phyloP scores from a whole-genome alignment of 2,329 filamentous ascomycete species.

The Didymella arachidicola region DNA sequence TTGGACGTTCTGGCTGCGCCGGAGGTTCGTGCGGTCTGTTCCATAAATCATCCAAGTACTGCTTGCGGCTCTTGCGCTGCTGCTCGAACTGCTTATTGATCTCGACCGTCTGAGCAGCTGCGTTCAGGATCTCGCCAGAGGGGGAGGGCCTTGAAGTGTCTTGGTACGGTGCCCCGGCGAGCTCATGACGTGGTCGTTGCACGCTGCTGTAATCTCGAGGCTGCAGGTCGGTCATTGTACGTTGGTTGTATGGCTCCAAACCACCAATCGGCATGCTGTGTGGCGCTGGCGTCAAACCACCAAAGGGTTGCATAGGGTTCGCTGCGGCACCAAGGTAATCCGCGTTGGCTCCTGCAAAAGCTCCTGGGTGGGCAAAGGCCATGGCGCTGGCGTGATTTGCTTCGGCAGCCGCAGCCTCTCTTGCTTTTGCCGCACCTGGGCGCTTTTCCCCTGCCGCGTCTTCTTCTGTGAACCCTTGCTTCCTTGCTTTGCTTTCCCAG shows the following conservation, averaged over 20 bases:
- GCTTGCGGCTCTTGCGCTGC: conserved; percentile 78
- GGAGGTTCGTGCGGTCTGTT: conserved; percentile 82
- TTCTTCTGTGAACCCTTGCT: conserved; percentile 97
- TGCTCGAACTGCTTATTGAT: conserved; percentile 86
- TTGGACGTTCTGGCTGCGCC: conserved; percentile 55
- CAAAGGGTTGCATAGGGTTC: conserved; percentile 54
- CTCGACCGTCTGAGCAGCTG: conserved; percentile 87
- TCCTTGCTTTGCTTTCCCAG: conserved; percentile 96
- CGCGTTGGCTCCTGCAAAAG: conserved; percentile 44
- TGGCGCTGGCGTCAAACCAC: conserved; percentile 69
- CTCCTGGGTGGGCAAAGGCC: conserved; percentile 41
- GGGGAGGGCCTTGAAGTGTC: conserved; percentile 82
- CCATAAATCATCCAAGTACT: conserved; percentile 85
- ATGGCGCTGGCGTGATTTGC: conserved; percentile 63
- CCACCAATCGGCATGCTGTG: conserved; percentile 77
- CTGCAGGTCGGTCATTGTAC: conserved; percentile 77
- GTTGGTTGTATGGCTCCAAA: conserved; percentile 70
- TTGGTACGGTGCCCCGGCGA: conserved; percentile 82
- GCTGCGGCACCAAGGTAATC: conserved; percentile 43
- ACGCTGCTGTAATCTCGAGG: conserved; percentile 84
- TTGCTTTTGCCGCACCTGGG: conserved; percentile 86
- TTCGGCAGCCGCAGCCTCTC: conserved; percentile 78
- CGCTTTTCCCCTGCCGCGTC: conserved; percentile 96
- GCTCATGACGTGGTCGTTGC: conserved; percentile 85
- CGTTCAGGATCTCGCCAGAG: conserved; percentile 79